A percentile compares a stretch with the other conserved stretches of the same genome.
Evolutionary conservation across 164 flowering plant species (phyloP).

Genomic region (Vitis rotundifolia): DNA sequence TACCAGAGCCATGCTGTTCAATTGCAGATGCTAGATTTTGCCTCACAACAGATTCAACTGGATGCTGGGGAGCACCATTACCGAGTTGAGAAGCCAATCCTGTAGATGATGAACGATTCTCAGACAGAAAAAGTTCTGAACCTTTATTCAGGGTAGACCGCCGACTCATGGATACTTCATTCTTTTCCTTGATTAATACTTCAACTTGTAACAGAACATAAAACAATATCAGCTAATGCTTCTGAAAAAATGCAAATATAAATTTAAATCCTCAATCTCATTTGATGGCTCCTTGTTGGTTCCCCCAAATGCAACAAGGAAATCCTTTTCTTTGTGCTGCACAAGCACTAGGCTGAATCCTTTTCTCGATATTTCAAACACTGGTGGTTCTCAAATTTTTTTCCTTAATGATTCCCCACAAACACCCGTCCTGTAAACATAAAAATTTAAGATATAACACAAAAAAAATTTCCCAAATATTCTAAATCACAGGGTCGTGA

Average conservation of each 20-base stretch:
- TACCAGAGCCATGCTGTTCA: slow-evolving; percentile 86
- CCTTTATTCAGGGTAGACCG: slow-evolving; percentile 48
- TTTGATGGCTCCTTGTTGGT: slow-evolving; percentile 79
- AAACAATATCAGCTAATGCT: not conserved
- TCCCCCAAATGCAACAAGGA: slow-evolving; percentile 96
- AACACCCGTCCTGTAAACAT: too few relatives aligned
- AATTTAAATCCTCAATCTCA: slow-evolving; percentile 53
- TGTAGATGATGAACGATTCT: too few relatives aligned
- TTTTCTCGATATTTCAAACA: too few relatives aligned
- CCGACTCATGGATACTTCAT: slow-evolving; percentile 47
- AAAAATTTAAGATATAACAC: too few relatives aligned
- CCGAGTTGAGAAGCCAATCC: too few relatives aligned
- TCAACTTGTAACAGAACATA: slow-evolving; percentile 59
- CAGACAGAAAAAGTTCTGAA: slow-evolving; percentile 34
- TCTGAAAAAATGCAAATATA: not conserved
- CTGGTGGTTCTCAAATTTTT: too few relatives aligned
- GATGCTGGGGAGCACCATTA: slow-evolving; percentile 35
- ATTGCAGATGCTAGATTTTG: slow-evolving; percentile 70
- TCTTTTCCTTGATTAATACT: slow-evolving; percentile 66
- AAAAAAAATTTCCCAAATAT: too few relatives aligned
- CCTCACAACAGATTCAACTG: slow-evolving; percentile 51
- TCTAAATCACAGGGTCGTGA: too few relatives aligned
- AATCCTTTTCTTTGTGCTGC: slow-evolving; percentile 83
- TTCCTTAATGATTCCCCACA: too few relatives aligned
- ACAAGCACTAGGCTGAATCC: slow-evolving; percentile 90